Base-by-base conservation (phyloP, 2,329 filamentous ascomycete species). In the Sporothrix humicola region DNA sequence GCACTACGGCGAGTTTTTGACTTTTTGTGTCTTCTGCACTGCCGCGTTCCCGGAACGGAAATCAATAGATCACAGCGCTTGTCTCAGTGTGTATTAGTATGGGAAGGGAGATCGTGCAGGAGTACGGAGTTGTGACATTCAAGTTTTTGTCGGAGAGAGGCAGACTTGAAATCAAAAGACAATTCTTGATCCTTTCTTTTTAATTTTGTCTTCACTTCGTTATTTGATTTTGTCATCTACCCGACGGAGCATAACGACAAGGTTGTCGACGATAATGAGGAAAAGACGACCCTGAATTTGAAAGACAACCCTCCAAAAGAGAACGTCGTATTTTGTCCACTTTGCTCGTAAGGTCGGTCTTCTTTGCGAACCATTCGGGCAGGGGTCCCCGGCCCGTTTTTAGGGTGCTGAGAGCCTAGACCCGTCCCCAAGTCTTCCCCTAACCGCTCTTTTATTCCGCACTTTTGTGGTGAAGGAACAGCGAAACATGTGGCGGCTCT, bases 401-500 rank as follows among this genome's bases (percentile, higher is more conserved):
- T 3, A 17, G 15, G 46, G 46, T 48, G 15, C 26, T 65, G 20
- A 26, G 42, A 48, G 61, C 9, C 61, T 26, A 63, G 37, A 20
- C 59, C 59, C 3, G 20, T 17, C 6, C 52, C 13, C 13, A 9
- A 3, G n/a, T n/a, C n/a, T n/a, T n/a, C n/a, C 50, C 20, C 31
- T 54, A 20, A 54, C 50, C 48, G 13, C 9, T 26, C 20, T 59
- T 59, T 8, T 17, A 46, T 65, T 65, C 61, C 61, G 61, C 61
- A 65, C 61, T 66, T 48, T 48, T 48, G 3, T 7, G 7, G 3
- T 37, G 31, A 37, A 37, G 31, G 31, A 37, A 37, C 31, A 37
- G 31, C 15, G 59, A 20, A 42, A 44, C 58, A 44, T 63, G 31
- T 63, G 37, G 42, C 61, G 20, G 61, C 42, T 48, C 61, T 66